These are phyloP conservation scores for Xylaria curta DNA, from an alignment of 495 filamentous ascomycete species.

Conservation along the genomic window DNA sequence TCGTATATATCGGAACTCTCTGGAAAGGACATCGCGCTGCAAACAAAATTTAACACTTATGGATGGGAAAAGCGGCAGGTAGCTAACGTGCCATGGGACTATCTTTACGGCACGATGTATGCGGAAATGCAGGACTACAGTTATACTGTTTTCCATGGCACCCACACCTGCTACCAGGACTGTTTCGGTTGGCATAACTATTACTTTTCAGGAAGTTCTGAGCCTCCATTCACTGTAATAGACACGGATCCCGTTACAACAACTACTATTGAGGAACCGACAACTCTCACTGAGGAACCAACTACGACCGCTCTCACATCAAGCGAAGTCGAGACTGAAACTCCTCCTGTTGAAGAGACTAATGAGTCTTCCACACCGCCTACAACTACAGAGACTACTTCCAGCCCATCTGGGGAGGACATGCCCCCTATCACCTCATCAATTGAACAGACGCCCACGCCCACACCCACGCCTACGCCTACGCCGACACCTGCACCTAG, in stretches of 20 bases:
- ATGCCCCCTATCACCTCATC: conserved; percentile 2
- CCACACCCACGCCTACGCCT: neutral
- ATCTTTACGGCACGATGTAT: conserved; percentile 18
- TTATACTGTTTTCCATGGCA: conserved; percentile 25
- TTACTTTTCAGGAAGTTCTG: conserved; percentile 20
- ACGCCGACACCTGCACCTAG: neutral
- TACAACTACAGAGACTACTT: neutral
- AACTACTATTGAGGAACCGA: too few species aligned
- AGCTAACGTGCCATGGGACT: conserved; percentile 26
- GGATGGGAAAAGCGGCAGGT: conserved; percentile 26
- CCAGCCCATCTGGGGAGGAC: neutral
- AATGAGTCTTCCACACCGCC: conserved; percentile 1
- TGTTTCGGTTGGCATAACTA: conserved; percentile 15
- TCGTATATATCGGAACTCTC: conserved; percentile 23
- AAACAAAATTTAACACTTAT: conserved; percentile 18
- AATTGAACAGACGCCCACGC: neutral
- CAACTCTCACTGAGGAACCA: conserved; percentile 18
- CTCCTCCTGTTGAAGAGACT: conserved; percentile 19
- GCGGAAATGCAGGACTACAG: conserved; percentile 10
- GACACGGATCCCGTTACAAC: conserved; percentile 17
- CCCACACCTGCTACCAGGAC: conserved; percentile 25
- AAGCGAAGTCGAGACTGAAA: conserved; percentile 5
- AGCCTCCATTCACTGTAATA: conserved; percentile 9
- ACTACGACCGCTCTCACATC: neutral
- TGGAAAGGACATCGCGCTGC: conserved; percentile 18